A percentile compares a stretch with the other conserved stretches of the same genome.
These are phyloP conservation scores for Populus ilicifolia DNA, from an alignment of 345 rosid species.

Conservation along the genomic window DNA sequence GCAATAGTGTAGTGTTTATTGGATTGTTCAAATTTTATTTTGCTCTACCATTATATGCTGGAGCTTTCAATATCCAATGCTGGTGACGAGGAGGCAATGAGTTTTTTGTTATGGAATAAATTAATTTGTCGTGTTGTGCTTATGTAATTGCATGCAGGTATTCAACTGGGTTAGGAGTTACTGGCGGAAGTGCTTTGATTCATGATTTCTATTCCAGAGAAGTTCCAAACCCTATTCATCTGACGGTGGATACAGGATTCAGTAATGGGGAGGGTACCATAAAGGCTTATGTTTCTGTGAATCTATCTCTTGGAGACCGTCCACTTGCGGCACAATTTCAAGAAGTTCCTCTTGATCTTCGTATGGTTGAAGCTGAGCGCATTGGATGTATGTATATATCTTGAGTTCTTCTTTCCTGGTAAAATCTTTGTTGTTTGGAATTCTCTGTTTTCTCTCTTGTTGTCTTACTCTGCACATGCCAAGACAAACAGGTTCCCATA, in stretches of 20 bases:
- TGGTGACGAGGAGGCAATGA: too few relatives aligned
- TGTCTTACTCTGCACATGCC: neutral
- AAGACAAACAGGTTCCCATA: neutral
- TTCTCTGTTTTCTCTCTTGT: neutral
- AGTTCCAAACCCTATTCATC: slow-evolving; percentile 78
- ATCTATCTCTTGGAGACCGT: slow-evolving; percentile 75
- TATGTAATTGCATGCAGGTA: slow-evolving; percentile 47
- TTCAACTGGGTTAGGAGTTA: slow-evolving; percentile 90
- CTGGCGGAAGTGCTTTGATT: slow-evolving; percentile 82
- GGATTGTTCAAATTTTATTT: neutral
- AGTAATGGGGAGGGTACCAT: slow-evolving; percentile 68
- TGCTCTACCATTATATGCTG: neutral
- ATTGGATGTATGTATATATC: slow-evolving; percentile 71
- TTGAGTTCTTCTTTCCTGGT: neutral
- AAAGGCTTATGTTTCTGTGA: slow-evolving; percentile 74
- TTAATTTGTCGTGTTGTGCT: too few relatives aligned
- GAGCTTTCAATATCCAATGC: too few relatives aligned
- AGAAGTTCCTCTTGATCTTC: slow-evolving; percentile 93
- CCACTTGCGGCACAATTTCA: slow-evolving; percentile 92
- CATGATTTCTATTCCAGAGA: slow-evolving; percentile 92
- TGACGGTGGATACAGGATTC: slow-evolving; percentile 86
- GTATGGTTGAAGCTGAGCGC: slow-evolving; percentile 91
- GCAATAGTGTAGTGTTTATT: neutral
- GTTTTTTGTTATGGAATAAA: too few relatives aligned
- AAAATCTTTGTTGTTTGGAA: neutral